A percentile compares a stretch with the other conserved stretches of the same genome.
phyloP scores from a whole-genome alignment of 768 basidiomycete species.

The Favolaschia claudopus region DNA sequence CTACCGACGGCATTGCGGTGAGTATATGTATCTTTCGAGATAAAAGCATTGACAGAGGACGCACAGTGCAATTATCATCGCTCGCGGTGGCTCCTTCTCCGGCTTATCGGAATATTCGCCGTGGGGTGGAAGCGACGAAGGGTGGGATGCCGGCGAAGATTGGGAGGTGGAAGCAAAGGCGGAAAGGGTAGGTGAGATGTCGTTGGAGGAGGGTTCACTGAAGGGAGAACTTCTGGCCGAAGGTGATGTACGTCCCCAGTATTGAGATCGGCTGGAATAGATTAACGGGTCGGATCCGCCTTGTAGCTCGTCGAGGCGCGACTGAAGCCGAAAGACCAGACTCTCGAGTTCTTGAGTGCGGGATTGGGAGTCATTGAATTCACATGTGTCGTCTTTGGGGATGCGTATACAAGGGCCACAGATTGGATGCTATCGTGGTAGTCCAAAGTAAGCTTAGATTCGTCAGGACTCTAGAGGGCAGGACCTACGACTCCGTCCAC shows the following conservation, averaged over 20 bases:
- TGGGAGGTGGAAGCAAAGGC: neutral
- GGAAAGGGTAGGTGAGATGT: neutral
- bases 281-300: constrained; percentile 31
- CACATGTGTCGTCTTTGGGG: constrained; percentile 49
- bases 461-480: rapidly evolving
- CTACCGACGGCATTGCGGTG: neutral
- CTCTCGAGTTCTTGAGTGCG: constrained; percentile 48
- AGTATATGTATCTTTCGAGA: neutral
- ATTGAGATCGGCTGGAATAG: constrained; percentile 18
- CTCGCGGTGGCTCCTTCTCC: constrained; percentile 5
- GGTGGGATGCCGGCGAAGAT: neutral
- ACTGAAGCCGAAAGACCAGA: constrained; percentile 43
- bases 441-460: neutral
- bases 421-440: constrained; percentile 5
- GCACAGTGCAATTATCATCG: neutral
- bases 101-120: neutral
- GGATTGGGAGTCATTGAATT: constrained; percentile 50
- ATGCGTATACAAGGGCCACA: constrained; percentile 51
- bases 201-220: neutral
- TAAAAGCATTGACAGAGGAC: neutral
- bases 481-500: constrained; percentile 21
- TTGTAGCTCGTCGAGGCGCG: constrained; percentile 39
- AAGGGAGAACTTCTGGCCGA: neutral
- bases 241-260: neutral
- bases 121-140: neutral